Percentiles rank a stretch among this genome's conserved stretches.
Evolutionary conservation across 352 stramenopile species (phyloP).

Genomic region (Phytophthora syringae): DNA sequence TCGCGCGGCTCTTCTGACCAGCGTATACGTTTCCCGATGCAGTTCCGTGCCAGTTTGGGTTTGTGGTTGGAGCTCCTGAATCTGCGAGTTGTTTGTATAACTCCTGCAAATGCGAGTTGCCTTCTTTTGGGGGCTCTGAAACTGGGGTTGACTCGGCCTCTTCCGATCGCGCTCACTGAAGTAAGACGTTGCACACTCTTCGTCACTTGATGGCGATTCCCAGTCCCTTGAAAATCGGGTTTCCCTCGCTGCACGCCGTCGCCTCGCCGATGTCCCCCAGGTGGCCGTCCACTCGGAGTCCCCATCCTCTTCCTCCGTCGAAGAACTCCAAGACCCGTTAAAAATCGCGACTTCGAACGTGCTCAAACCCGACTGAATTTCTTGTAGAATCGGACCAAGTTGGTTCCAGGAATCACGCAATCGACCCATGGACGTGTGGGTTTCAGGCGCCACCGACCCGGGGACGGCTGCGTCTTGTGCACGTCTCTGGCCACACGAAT

Average conservation of each 20-base stretch:
- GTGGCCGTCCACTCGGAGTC: neutral
- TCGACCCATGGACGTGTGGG: neutral
- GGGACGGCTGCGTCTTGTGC: neutral
- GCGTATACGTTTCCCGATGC: neutral
- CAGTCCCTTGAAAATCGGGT: neutral
- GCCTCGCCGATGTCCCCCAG: neutral
- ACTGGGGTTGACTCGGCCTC: neutral
- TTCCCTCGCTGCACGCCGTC: neutral
- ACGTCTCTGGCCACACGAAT: neutral
- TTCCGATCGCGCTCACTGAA: neutral
- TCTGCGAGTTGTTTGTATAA: neutral
- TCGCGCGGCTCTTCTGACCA: constrained; percentile 14
- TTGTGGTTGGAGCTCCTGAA: neutral
- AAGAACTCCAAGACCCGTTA: neutral
- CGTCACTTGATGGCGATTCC: neutral
- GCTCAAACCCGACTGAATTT: constrained; percentile 1
- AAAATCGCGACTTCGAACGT: neutral
- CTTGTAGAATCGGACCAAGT: constrained; percentile 5
- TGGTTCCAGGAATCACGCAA: constrained; percentile 1
- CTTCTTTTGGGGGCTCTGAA: too few species aligned
- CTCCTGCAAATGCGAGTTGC: too few species aligned
- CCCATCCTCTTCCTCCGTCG: constrained; percentile 17
- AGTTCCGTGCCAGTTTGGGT: neutral
- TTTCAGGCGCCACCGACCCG: neutral
- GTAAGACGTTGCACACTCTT: neutral